Conservation (phyloP, 2,329 filamentous ascomycete species). For the Diaporthe sp. region DNA sequence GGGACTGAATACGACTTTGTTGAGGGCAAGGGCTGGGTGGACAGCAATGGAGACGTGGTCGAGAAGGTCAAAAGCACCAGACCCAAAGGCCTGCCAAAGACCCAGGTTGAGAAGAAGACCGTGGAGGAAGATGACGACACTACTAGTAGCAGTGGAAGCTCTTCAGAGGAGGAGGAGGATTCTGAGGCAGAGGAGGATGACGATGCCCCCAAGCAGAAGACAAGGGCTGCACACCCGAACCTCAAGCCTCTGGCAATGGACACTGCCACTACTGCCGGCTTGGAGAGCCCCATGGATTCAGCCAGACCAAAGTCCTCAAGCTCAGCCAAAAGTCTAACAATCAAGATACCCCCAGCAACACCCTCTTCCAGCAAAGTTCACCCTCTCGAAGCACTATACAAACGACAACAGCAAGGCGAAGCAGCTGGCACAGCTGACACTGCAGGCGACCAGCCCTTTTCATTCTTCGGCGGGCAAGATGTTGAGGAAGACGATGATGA, state of each 20-base stretch:
- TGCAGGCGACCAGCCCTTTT: slow-evolving; percentile 73
- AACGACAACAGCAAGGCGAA: slow-evolving; percentile 68
- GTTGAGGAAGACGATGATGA: slow-evolving; percentile 56
- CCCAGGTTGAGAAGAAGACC: slow-evolving; percentile 35
- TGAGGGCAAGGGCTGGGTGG: slow-evolving; percentile 90
- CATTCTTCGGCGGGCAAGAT: slow-evolving; percentile 77
- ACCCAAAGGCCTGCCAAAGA: slow-evolving; percentile 45
- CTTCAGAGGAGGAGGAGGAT: slow-evolving; percentile 38
- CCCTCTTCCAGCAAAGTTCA: slow-evolving; percentile 70
- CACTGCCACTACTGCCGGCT: not conserved
- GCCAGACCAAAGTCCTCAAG: slow-evolving; percentile 62
- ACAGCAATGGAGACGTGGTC: slow-evolving; percentile 81
- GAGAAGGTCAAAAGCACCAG: slow-evolving; percentile 65
- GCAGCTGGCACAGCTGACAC: slow-evolving; percentile 50
- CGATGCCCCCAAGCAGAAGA: not conserved
- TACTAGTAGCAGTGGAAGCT: slow-evolving; percentile 44
- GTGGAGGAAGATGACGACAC: slow-evolving; percentile 44
- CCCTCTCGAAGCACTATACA: slow-evolving; percentile 93
- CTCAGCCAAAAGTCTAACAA: slow-evolving; percentile 64
- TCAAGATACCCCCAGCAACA: slow-evolving; percentile 64
- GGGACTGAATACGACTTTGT: slow-evolving; percentile 71
- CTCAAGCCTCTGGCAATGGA: slow-evolving; percentile 5
- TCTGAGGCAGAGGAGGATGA: not conserved
- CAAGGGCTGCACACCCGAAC: not conserved
- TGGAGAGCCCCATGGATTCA: not conserved